Conservation (phyloP, 2,329 filamentous ascomycete species). For the Aureobasidium sp. region DNA sequence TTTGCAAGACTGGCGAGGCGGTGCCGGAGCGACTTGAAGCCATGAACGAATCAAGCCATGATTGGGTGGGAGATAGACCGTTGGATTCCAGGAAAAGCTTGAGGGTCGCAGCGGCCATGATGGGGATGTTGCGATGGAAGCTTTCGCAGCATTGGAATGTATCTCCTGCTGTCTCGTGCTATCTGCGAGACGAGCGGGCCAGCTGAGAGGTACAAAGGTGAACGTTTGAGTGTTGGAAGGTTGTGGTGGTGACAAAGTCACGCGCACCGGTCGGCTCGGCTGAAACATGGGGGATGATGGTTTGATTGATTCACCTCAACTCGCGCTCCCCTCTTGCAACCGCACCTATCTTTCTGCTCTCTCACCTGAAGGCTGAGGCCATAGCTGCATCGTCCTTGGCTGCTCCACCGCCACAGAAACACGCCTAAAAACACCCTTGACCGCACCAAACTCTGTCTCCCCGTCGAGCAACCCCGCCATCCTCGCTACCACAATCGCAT, state of each 20-base stretch:
- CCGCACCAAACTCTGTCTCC: neutral
- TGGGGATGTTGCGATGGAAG: constrained; percentile 5
- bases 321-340: neutral
- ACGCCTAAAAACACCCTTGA: too few relatives aligned
- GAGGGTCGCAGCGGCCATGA: constrained; percentile 6
- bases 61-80: constrained; percentile 47
- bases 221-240: neutral
- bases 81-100: constrained; percentile 46
- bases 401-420: neutral
- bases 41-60: constrained; percentile 61
- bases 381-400: neutral
- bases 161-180: neutral
- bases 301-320: constrained; percentile 2
- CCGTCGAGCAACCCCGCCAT: neutral
- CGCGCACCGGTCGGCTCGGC: constrained; percentile 12
- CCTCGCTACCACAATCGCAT: constrained; percentile 1
- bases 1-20: constrained; percentile 63
- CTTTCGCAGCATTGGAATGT: neutral
- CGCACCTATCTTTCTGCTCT: neutral
- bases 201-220: constrained; percentile 1
- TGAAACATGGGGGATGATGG: constrained; percentile 13
- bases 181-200: neutral
- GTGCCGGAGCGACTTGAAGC: constrained; percentile 48
- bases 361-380: neutral
- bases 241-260: constrained; percentile 3